Evolutionary conservation across 345 rosid species (phyloP).

Genomic region (Eucalyptus victrix): DNA sequence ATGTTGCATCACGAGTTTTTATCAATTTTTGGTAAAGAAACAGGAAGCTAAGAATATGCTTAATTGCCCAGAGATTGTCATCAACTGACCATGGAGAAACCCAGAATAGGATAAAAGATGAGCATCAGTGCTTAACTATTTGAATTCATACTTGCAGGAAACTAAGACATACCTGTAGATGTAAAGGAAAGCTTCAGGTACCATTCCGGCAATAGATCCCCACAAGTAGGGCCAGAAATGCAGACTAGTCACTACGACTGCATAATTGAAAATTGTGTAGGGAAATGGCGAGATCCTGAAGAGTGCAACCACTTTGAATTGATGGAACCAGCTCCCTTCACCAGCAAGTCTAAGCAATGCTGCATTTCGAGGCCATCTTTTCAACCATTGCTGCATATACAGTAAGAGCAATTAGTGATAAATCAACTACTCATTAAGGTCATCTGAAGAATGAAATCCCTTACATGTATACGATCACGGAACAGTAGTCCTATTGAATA

Average conservation of each 20-base stretch:
- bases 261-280: slow-evolving; percentile 94
- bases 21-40: neutral
- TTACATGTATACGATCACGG: slow-evolving; percentile 88
- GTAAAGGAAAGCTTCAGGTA: slow-evolving; percentile 94
- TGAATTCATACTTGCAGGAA: neutral
- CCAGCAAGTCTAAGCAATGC: slow-evolving; percentile 80
- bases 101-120: neutral
- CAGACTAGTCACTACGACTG: slow-evolving; percentile 75
- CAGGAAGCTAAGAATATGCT: neutral
- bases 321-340: slow-evolving; percentile 95
- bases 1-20: neutral
- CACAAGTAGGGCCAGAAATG: slow-evolving; percentile 85
- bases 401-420: neutral
- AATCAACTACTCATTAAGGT: neutral
- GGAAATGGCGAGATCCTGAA: slow-evolving; percentile 96
- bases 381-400: slow-evolving; percentile 72
- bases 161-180: slow-evolving; percentile 58
- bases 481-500: slow-evolving; percentile 68
- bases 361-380: slow-evolving; percentile 86
- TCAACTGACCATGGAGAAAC: neutral
- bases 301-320: slow-evolving; percentile 81
- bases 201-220: slow-evolving; percentile 91
- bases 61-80: neutral
- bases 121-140: neutral
- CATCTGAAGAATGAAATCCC: neutral